Evolutionary conservation across 352 stramenopile genomes (phyloP), one percentile per base, ranked within the genome.

Genomic region (Blastocystis sp.): DNA sequence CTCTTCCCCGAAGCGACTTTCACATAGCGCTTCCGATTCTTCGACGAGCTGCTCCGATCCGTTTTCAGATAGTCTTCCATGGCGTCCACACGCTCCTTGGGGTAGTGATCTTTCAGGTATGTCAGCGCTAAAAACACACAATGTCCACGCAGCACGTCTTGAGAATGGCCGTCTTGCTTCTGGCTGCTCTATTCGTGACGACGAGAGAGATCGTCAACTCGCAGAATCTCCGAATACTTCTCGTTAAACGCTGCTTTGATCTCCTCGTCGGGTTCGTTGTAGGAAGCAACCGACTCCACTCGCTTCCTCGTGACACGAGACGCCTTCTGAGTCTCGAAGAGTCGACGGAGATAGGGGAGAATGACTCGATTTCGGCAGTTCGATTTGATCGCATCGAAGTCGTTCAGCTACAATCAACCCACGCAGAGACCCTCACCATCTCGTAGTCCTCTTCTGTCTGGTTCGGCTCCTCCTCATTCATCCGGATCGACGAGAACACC

Each of bases 271-370:
- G 73, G 73, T 34, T 47, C 34, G 20, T 30, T 16, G 39, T 24
- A n/a, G 13, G 9, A 16, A 16, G 18, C 43, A 20, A 43, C 55
- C 20, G 4, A 13, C 56, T 85, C 50, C 11, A 65, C 55, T 18
- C 73, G 73, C 37, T 43, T 26, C 9, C 30, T 50, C 56, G 73
- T 85, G n/a, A 85, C 73, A 16, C n/a, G 20, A 11, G 55, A 50
- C n/a, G 73, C 59, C 39, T 85, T 85, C 20, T 68, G 47, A 3
- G 73, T 85, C 50, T 85, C 73, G 41, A 85, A 85, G 2, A 85
- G 53, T 11, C 73, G 73, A 16, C 73, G 73, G 2, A 85, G 56
- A 26, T 68, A 85, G 16, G 73, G 73, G 20, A 85, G 47, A 6
- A 85, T 68, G n/a, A 85, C 47, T 9, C 73, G 73, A 43, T 85